These are phyloP conservation scores for Eremomyces bilateralis DNA, from an alignment of 495 filamentous ascomycete species.

Conservation along the genomic window DNA sequence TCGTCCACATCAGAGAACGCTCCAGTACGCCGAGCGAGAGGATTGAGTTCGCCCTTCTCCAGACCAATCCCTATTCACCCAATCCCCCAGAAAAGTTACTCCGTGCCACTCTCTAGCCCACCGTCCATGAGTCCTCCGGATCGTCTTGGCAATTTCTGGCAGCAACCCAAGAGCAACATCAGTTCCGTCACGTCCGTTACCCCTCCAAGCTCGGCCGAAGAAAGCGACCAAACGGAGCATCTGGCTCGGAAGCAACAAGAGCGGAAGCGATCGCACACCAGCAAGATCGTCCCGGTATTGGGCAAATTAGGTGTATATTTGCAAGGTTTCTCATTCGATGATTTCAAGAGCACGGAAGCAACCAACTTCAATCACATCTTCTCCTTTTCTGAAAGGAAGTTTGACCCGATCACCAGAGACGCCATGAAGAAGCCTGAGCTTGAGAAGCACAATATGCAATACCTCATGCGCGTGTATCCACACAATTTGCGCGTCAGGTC, in stretches of 20 bases:
- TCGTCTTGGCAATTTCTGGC: conserved; percentile 17
- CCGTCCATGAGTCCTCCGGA: conserved; percentile 28
- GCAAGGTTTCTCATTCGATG: conserved; percentile 62
- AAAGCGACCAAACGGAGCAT: conserved; percentile 30
- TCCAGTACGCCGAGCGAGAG: conserved; percentile 45
- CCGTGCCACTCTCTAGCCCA: conserved; percentile 20
- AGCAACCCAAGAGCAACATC: conserved; percentile 27
- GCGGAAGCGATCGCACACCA: conserved; percentile 42
- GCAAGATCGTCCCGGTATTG: conserved; percentile 67
- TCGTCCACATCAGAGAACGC: conserved; percentile 13
- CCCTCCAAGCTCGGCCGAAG: conserved; percentile 38
- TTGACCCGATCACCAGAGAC: conserved; percentile 53
- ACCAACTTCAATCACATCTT: conserved; percentile 79
- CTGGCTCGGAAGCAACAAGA: conserved; percentile 20
- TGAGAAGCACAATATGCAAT: conserved; percentile 71
- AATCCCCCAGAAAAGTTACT: not conserved
- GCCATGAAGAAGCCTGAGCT: conserved; percentile 29
- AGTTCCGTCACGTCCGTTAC: conserved; percentile 31
- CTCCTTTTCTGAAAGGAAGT: conserved; percentile 74
- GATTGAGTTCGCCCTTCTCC: conserved; percentile 44
- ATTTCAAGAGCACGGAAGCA: conserved; percentile 52
- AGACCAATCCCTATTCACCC: conserved; percentile 9
- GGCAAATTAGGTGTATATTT: conserved; percentile 80
- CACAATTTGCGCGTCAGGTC: conserved; percentile 57
- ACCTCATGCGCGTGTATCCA: conserved; percentile 87